Evolutionary conservation across 192 early-diverging fungal species (phyloP).

Genomic region (Dissophora ornata): DNA sequence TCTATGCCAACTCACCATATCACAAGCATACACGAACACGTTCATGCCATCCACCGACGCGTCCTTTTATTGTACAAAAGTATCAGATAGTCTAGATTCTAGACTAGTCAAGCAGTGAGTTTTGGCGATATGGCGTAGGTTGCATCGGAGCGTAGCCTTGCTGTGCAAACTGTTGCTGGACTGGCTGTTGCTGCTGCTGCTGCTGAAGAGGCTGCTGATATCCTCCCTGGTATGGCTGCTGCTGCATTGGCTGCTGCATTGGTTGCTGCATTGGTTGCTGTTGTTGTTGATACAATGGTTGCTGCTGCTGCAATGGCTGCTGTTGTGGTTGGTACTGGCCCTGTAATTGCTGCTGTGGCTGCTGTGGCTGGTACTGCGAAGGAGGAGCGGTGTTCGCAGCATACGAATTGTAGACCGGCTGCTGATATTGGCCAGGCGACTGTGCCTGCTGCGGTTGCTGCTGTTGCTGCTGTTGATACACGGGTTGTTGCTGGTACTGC

Average conservation of each 20-base stretch:
- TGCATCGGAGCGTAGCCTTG: constrained; percentile 35
- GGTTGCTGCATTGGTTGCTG: constrained; percentile 16
- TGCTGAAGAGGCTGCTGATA: constrained; percentile 21
- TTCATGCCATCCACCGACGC: too few species aligned
- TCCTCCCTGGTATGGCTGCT: background rate
- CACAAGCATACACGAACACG: too few species aligned
- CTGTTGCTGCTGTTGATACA: constrained; percentile 29
- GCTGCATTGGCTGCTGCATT: constrained; percentile 6
- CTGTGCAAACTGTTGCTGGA: constrained; percentile 19
- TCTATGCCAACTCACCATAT: too few species aligned
- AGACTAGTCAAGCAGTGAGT: constrained; percentile 46
- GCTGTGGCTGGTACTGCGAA: constrained; percentile 24
- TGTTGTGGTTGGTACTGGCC: constrained; percentile 15
- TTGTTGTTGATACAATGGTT: constrained; percentile 7
- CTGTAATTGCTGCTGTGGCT: constrained; percentile 12
- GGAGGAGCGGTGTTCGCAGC: constrained; percentile 24
- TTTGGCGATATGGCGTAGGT: constrained; percentile 13
- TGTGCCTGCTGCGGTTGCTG: constrained; percentile 12
- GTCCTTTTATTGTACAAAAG: too few species aligned
- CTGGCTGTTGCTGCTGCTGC: constrained; percentile 17
- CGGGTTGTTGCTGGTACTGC: constrained; percentile 8
- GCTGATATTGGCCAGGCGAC: constrained; percentile 13
- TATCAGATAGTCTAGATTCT: background rate
- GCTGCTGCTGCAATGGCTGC: constrained; percentile 9
- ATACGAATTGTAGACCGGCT: constrained; percentile 15